Conservation (phyloP, 345 rosid species). For the Tarenaya hassleriana region DNA sequence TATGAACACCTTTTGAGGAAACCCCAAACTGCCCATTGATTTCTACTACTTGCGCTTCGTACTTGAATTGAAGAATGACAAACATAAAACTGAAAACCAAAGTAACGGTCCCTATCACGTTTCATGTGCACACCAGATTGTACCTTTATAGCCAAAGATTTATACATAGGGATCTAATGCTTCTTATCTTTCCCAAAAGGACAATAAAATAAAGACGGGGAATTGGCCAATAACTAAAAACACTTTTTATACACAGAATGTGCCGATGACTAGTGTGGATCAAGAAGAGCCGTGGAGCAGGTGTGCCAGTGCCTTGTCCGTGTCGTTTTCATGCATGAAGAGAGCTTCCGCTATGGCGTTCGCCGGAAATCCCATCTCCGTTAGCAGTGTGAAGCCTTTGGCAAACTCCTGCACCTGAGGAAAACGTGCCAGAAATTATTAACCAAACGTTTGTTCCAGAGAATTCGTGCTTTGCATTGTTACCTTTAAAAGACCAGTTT, state of each 20-base stretch:
- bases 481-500: neutral
- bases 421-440: neutral
- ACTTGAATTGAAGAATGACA: too few species aligned
- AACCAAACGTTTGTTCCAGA: neutral
- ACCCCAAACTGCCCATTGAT: too few species aligned
- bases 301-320: conserved; percentile 72
- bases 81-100: too few species aligned
- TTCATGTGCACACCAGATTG: too few species aligned
- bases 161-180: too few species aligned
- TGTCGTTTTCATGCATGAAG: conserved; percentile 59
- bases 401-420: conserved; percentile 71
- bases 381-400: conserved; percentile 45
- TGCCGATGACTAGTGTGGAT: conserved; percentile 6
- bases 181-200: too few species aligned
- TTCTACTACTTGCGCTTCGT: too few species aligned
- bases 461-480: neutral
- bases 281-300: conserved; percentile 40
- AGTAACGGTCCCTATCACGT: too few species aligned
- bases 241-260: too few species aligned
- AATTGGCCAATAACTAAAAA: too few species aligned
- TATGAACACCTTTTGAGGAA: conserved; percentile 1
- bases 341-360: conserved; percentile 57
- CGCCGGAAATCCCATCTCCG: conserved; percentile 82
- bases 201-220: too few species aligned
- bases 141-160: too few species aligned